Evolutionary conservation across 306 rosid genomes (phyloP).

Genomic region (Dryas drummondii): DNA sequence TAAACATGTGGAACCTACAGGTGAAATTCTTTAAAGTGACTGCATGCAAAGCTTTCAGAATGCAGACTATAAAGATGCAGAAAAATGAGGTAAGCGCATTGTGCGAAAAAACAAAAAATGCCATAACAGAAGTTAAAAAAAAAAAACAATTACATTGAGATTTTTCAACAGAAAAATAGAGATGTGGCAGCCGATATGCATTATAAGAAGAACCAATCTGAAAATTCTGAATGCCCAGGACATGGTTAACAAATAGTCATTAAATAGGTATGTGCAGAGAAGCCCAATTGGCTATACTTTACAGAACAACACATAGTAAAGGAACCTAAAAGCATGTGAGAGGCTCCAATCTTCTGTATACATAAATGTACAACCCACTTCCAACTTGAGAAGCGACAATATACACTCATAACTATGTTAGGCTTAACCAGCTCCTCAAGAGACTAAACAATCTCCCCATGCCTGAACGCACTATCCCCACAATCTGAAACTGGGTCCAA

Average conservation of each 20-base stretch:
- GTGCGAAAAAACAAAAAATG: neutral
- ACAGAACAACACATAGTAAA: constrained; percentile 64
- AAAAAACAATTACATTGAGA: constrained; percentile 34
- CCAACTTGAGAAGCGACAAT: constrained; percentile 51
- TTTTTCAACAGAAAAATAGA: constrained; percentile 21
- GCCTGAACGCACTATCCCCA: constrained; percentile 81
- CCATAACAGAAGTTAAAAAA: neutral
- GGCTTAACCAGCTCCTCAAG: constrained; percentile 45
- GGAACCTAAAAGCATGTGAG: constrained; percentile 55
- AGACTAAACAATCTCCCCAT: constrained; percentile 81
- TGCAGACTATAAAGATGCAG: neutral
- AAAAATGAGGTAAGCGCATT: neutral
- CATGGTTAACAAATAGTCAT: constrained; percentile 43
- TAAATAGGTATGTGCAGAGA: constrained; percentile 45
- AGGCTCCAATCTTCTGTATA: constrained; percentile 78
- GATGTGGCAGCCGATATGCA: constrained; percentile 33
- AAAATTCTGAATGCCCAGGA: constrained; percentile 42
- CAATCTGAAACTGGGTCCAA: constrained; percentile 87
- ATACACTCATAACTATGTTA: constrained; percentile 52
- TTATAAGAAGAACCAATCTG: constrained; percentile 36
- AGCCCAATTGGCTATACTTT: constrained; percentile 49
- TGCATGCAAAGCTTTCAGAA: neutral
- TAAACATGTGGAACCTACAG: neutral
- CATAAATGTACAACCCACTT: constrained; percentile 86
- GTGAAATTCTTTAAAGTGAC: constrained; percentile 3